Evolutionary conservation across 352 stramenopile species (phyloP).

Genomic region (Globisporangium abappressorium): DNA sequence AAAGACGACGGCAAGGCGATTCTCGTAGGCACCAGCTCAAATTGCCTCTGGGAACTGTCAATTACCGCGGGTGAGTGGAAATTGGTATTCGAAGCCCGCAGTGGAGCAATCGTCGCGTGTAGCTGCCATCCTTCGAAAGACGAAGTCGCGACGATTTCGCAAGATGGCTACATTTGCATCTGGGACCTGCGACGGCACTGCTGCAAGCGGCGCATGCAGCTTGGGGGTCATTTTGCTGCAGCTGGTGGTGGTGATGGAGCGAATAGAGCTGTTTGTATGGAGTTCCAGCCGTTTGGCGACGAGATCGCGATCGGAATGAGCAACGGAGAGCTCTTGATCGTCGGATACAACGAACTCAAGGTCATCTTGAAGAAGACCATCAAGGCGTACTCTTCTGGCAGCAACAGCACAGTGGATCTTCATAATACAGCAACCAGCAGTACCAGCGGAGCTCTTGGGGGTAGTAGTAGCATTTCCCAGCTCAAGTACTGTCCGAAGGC

Average conservation of each 20-base stretch:
- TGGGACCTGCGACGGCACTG: slow-evolving; percentile 48
- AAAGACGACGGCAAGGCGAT: slow-evolving; percentile 50
- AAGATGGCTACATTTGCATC: slow-evolving; percentile 49
- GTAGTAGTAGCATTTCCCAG: slow-evolving; percentile 24
- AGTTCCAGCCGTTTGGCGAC: slow-evolving; percentile 50
- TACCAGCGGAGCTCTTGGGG: not conserved
- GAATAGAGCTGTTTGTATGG: slow-evolving; percentile 43
- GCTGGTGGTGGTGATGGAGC: not conserved
- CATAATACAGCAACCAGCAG: not conserved
- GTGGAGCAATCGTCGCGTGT: slow-evolving; percentile 30
- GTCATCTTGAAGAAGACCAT: slow-evolving; percentile 43
- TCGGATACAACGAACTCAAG: slow-evolving; percentile 36
- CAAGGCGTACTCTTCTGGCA: slow-evolving; percentile 24
- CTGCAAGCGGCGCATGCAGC: slow-evolving; percentile 33
- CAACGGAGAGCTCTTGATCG: slow-evolving; percentile 49
- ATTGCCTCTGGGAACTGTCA: slow-evolving; percentile 65
- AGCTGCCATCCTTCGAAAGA: slow-evolving; percentile 39
- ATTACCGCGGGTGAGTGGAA: slow-evolving; percentile 40
- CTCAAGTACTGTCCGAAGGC: slow-evolving; percentile 57
- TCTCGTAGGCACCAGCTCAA: slow-evolving; percentile 53
- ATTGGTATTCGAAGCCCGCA: slow-evolving; percentile 52
- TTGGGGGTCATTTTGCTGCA: slow-evolving; percentile 23
- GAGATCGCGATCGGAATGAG: slow-evolving; percentile 53
- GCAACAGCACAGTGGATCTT: slow-evolving; percentile 14
- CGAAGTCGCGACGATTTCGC: slow-evolving; percentile 45